Percentiles rank a stretch among this genome's conserved stretches.
Conservation (phyloP, 306 rosid genomes). For the Gleditsia sinensis region DNA sequence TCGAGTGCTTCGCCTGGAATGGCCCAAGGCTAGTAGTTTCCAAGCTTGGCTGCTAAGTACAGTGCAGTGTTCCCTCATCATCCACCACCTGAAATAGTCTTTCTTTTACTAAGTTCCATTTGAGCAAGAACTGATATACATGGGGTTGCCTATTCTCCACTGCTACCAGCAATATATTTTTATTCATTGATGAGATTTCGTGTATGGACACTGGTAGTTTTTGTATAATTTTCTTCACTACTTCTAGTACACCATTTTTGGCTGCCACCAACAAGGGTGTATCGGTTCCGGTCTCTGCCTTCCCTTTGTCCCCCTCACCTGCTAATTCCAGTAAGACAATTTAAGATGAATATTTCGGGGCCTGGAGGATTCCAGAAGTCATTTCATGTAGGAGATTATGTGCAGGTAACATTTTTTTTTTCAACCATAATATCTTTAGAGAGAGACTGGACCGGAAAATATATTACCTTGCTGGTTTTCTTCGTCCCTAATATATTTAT, state of each 20-base stretch:
- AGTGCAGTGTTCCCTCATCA: neutral
- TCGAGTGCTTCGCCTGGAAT: slow-evolving; percentile 54
- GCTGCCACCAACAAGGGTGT: neutral
- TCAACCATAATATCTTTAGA: no score
- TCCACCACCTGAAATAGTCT: neutral
- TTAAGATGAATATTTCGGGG: no score
- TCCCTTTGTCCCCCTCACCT: neutral
- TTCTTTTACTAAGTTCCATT: slow-evolving; percentile 27
- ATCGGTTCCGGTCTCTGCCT: neutral
- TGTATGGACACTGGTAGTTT: neutral
- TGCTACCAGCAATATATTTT: slow-evolving; percentile 12
- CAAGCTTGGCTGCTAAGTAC: slow-evolving; percentile 22
- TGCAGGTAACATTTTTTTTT: no score
- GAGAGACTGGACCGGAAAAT: no score
- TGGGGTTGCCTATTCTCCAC: neutral
- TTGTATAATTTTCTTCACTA: neutral
- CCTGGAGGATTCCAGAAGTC: no score
- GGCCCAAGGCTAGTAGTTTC: slow-evolving; percentile 31
- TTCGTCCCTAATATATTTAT: no score
- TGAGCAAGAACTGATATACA: slow-evolving; percentile 37
- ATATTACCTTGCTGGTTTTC: neutral
- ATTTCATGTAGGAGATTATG: no score
- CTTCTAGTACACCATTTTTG: neutral
- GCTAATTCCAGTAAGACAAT: neutral
- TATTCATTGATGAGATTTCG: neutral